Base-by-base conservation (phyloP, 2,329 filamentous ascomycete species). In the Cladophialophora immunda region DNA sequence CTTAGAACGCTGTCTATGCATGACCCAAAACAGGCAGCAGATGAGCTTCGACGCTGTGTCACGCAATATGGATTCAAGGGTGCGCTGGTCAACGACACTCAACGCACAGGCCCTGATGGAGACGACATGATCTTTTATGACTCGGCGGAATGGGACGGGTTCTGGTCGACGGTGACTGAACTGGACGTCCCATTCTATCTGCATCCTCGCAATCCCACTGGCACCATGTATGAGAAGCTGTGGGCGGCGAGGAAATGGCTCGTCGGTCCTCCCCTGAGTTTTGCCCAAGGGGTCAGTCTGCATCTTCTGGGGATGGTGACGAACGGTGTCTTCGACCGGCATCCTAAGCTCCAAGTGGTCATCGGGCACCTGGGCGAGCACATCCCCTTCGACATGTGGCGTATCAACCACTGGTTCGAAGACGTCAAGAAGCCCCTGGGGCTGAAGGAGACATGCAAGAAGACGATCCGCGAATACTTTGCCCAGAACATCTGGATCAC, bases 41-140 rank as follows among this genome's bases (percentile, higher is more conserved):
- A 69, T 6, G 79, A 81, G 59, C 75, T 81, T 50, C 75, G 77
- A 30, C 78, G 79, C 58, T 86, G 84, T 59, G 84, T 90, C 4
- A 84, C 78, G 1, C 76, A 87, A 66, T 74, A 81, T 25, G 86
- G 87, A n/a, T 90, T 90, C 79, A 83, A 86, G 67, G 88, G 88
- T 2, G 86, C 83, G 3, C 77, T 90, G 4, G 82, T 90, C 54
- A 89, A 89, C 72, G 86, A 89, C 73, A 86, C 83, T 1, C 88
- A 90, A 73, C 83, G 85, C 30, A 81, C 85, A 17, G 87, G 86
- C 2, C 1, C 55, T 13, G 85, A 88, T 65, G 87, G 87, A 41
- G 86, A 89, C 64, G 83, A 83, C 27, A 85, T 87, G 80, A 79
- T 90, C 74, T 90, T 89, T 78, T 90, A 90, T 77, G 89, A 90